Base-by-base conservation (phyloP, 2,329 filamentous ascomycete species). In the Aspergillus alliaceus region DNA sequence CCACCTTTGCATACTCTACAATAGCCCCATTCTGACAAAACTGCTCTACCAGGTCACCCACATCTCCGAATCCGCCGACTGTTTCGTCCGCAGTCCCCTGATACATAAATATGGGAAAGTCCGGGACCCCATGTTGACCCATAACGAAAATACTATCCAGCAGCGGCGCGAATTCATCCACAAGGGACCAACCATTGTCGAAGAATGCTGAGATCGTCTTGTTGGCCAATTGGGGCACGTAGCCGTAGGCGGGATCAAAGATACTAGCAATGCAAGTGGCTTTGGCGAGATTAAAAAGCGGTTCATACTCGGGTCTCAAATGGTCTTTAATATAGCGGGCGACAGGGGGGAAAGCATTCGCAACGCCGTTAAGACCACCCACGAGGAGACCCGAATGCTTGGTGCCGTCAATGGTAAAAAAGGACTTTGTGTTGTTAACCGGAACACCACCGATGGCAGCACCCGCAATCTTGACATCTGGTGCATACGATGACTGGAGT, bases 401-500 rank as follows among this genome's bases (percentile, higher is more conserved):
- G 24, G 51, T 34, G 6, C 37, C 27, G 5, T 53, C 39, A 7
- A 44, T 6, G 12, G 8, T 15, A 5, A 31, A 34, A 14, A 44
- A 46, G 9, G 25, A 22, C 3, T 57, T 67, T 1, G 69, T 72
- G 3, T 75, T 51, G 25, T 81, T 80, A 0, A 77, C 68, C 0
- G 75, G 70, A 4, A 79, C 34, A 0, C 80, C 81, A 5, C 81
- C 80, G 0, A 82, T 53, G 0, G 79, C 80, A 0, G 74, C 75
- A 6, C 79, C 80, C 1, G 69, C 66, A 24, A 84, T 71, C 0
- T 68, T 67, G 2, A 84, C 65, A 24, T 83, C 79, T 0, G 81
- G 80, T 0, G 82, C 81, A 55, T 84, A 84, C 5, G 72, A 65
- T 0, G 71, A 67, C 31, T 80, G 79, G 12, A 83, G 64, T 51